A percentile compares a stretch with the other conserved stretches of the same genome.
Evolutionary conservation across 2,329 filamentous ascomycete species (phyloP).

Genomic region (Penicillium verrucosum): DNA sequence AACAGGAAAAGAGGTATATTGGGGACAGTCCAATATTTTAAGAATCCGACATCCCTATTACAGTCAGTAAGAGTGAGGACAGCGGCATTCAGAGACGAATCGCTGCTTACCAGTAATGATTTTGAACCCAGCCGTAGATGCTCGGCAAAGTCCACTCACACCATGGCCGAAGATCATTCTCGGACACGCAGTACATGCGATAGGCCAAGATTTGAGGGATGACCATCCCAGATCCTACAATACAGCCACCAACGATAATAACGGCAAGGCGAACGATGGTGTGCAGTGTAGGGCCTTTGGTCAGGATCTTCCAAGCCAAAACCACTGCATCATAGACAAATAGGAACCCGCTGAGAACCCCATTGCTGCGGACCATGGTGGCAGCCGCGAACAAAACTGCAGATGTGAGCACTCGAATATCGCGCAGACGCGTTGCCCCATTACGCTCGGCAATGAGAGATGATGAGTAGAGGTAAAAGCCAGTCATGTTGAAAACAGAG

Average conservation of each 20-base stretch:
- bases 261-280: conserved; percentile 54
- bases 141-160: conserved; percentile 71
- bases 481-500: conserved; percentile 71
- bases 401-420: conserved; percentile 57
- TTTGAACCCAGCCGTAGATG: conserved; percentile 88
- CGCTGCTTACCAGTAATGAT: conserved; percentile 74
- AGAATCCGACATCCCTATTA: conserved; percentile 76
- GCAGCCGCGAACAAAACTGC: conserved; percentile 70
- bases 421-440: conserved; percentile 31
- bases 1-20: conserved; percentile 87
- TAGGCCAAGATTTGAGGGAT: conserved; percentile 76
- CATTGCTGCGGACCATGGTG: conserved; percentile 77
- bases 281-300: conserved; percentile 33
- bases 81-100: background rate
- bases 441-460: conserved; percentile 33
- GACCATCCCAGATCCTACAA: conserved; percentile 65
- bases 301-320: conserved; percentile 43
- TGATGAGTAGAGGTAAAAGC: conserved; percentile 66
- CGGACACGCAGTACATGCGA: conserved; percentile 60
- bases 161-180: conserved; percentile 61
- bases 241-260: conserved; percentile 63
- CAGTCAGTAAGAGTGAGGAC: background rate
- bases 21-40: conserved; percentile 83
- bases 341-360: conserved; percentile 73
- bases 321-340: conserved; percentile 63